phyloP scores from a whole-genome alignment of 768 basidiomycete species.

The Leccinum variicolor region DNA sequence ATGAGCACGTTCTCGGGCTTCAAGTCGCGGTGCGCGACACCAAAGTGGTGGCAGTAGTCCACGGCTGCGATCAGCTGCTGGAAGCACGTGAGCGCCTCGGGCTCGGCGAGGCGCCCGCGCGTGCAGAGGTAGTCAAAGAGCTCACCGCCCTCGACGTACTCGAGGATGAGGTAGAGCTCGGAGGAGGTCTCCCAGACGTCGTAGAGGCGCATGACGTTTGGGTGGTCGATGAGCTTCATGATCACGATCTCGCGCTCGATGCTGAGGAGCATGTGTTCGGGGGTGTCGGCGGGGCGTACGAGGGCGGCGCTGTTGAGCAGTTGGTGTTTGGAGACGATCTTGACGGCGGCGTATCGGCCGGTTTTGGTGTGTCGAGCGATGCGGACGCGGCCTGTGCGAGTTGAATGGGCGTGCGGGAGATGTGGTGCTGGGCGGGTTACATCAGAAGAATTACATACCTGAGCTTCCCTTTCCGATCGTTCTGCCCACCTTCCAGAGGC shows the following conservation, averaged over 20 bases:
- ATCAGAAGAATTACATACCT: conserved; percentile 40
- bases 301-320: conserved; percentile 58
- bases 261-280: conserved; percentile 73
- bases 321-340: conserved; percentile 82
- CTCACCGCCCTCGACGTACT: conserved; percentile 93
- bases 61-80: conserved; percentile 92
- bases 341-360: conserved; percentile 88
- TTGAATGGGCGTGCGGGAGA: background rate
- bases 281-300: conserved; percentile 59
- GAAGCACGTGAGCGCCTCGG: conserved; percentile 82
- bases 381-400: conserved; percentile 72
- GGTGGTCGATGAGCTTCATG: conserved; percentile 96
- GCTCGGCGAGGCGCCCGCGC: conserved; percentile 63
- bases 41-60: conserved; percentile 92
- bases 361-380: conserved; percentile 87
- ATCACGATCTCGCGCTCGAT: conserved; percentile 94
- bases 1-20: conserved; percentile 94
- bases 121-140: conserved; percentile 90
- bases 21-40: conserved; percentile 90
- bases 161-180: conserved; percentile 87
- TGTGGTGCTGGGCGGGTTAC: background rate
- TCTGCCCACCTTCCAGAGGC: conserved; percentile 79
- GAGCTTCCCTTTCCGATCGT: conserved; percentile 82
- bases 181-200: conserved; percentile 96
- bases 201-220: conserved; percentile 90